Percentiles rank a stretch among this genome's conserved stretches.
These are phyloP conservation scores for Dimargaris verticillata DNA, from an alignment of 192 early-diverging fungal species.

Conservation along the genomic window DNA sequence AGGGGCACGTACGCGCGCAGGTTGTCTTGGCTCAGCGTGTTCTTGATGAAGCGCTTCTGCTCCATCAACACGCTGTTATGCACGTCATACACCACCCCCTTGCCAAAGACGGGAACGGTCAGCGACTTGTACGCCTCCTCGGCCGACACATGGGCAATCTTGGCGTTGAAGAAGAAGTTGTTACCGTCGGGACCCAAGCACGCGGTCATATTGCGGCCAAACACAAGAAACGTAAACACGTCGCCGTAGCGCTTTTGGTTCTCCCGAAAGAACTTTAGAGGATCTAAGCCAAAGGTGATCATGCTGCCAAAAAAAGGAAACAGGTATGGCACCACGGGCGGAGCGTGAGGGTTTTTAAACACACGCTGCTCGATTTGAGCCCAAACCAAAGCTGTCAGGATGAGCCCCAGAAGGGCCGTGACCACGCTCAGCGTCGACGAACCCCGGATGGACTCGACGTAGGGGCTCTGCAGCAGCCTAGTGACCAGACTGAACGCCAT, in stretches of 20 bases:
- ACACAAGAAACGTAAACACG: constrained; percentile 82
- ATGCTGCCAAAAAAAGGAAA: constrained; percentile 82
- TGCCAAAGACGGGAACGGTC: constrained; percentile 88
- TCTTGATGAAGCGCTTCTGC: constrained; percentile 98
- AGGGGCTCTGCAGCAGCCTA: neutral
- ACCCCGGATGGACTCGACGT: neutral
- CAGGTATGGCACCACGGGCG: constrained; percentile 54
- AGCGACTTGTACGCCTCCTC: constrained; percentile 86
- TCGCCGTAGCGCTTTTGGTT: constrained; percentile 75
- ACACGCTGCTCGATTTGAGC: constrained; percentile 27
- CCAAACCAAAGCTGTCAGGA: constrained; percentile 22
- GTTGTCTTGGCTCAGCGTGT: constrained; percentile 68
- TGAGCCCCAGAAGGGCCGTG: constrained; percentile 15
- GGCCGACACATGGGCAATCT: constrained; percentile 65
- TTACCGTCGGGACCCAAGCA: constrained; percentile 84
- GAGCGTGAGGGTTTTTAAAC: constrained; percentile 31
- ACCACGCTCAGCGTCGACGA: constrained; percentile 5
- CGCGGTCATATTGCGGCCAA: constrained; percentile 78
- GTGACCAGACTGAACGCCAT: too few relatives aligned
- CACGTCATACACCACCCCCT: constrained; percentile 92
- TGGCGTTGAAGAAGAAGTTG: constrained; percentile 92
- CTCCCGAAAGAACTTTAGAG: constrained; percentile 72
- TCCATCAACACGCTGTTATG: constrained; percentile 87
- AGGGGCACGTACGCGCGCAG: constrained; percentile 79
- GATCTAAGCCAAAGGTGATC: constrained; percentile 72